A percentile compares a stretch with the other conserved stretches of the same genome.
Evolutionary conservation across 352 stramenopile species (phyloP).

Genomic region (Globisporangium rhizosaccharum): DNA sequence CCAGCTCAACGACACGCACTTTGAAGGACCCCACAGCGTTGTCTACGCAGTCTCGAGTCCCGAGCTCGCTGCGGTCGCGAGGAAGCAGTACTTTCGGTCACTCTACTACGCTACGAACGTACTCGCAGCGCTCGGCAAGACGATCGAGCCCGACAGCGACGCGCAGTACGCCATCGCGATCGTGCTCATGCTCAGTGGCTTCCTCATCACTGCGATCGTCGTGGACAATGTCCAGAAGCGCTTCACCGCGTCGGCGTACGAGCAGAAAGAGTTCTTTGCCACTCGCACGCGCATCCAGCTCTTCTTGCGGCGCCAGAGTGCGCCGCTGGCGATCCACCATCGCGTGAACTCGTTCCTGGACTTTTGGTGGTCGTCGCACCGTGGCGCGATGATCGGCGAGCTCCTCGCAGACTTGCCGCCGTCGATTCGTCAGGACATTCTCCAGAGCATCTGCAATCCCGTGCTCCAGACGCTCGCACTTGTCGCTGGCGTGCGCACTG

Average conservation of each 20-base stretch:
- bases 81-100: slow-evolving; percentile 25
- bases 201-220: slow-evolving; percentile 35
- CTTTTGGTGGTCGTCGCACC: slow-evolving; percentile 42
- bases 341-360: slow-evolving; percentile 39
- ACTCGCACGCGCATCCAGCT: slow-evolving; percentile 30
- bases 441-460: slow-evolving; percentile 26
- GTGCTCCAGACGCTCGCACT: slow-evolving; percentile 25
- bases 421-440: slow-evolving; percentile 21
- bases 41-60: slow-evolving; percentile 4
- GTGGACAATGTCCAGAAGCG: no score
- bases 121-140: slow-evolving; percentile 22
- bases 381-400: slow-evolving; percentile 33
- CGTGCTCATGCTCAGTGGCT: slow-evolving; percentile 36
- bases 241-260: slow-evolving; percentile 32
- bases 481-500: slow-evolving; percentile 14
- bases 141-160: slow-evolving; percentile 25
- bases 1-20: slow-evolving; percentile 3
- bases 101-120: slow-evolving; percentile 30
- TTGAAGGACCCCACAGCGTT: slow-evolving; percentile 7
- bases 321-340: slow-evolving; percentile 26
- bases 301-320: slow-evolving; percentile 36
- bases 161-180: slow-evolving; percentile 29
- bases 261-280: slow-evolving; percentile 41
- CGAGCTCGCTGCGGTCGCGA: slow-evolving; percentile 11
- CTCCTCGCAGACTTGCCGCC: slow-evolving; percentile 27